A percentile compares a stretch with the other conserved stretches of the same genome.
Conservation (phyloP, 371 early-diverging fungal species). For the Syncephalastrum racemosum region DNA sequence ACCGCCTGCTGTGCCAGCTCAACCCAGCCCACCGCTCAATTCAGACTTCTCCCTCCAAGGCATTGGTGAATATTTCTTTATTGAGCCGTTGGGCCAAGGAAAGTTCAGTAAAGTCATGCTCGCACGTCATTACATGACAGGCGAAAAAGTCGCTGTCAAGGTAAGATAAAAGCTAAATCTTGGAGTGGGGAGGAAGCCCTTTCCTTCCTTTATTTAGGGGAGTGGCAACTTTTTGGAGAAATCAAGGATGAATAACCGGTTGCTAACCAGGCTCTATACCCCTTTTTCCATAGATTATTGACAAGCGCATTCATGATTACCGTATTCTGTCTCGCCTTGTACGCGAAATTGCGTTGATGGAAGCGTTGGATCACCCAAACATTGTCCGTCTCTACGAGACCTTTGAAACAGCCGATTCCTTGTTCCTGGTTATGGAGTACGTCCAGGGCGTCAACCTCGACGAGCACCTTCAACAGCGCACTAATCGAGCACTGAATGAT, state of each 20-base stretch:
- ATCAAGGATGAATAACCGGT: too few relatives aligned
- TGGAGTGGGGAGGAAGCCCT: too few relatives aligned
- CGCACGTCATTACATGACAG: constrained; percentile 76
- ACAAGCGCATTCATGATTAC: constrained; percentile 79
- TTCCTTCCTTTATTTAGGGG: too few relatives aligned
- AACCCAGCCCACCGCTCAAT: constrained; percentile 35
- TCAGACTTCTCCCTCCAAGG: constrained; percentile 57
- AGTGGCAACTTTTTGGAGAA: too few relatives aligned
- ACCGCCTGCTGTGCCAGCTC: constrained; percentile 19
- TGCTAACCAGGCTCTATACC: not conserved
- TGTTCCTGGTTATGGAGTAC: constrained; percentile 74
- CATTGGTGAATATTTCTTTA: constrained; percentile 81
- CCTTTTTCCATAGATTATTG: constrained; percentile 58
- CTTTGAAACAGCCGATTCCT: constrained; percentile 80
- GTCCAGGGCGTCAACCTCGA: constrained; percentile 59
- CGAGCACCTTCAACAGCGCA: constrained; percentile 49
- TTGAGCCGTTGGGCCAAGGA: constrained; percentile 82
- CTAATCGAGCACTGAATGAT: constrained; percentile 54
- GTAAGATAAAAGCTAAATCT: constrained; percentile 10
- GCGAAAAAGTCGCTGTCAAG: constrained; percentile 59
- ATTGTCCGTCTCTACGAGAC: constrained; percentile 91
- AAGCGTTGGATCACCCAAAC: constrained; percentile 79
- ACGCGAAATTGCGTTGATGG: constrained; percentile 89
- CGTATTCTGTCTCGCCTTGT: constrained; percentile 76
- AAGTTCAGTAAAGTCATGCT: constrained; percentile 90